Base-by-base conservation (phyloP, 176 grass and related monocot species). In the Sorghum bicolor region DNA sequence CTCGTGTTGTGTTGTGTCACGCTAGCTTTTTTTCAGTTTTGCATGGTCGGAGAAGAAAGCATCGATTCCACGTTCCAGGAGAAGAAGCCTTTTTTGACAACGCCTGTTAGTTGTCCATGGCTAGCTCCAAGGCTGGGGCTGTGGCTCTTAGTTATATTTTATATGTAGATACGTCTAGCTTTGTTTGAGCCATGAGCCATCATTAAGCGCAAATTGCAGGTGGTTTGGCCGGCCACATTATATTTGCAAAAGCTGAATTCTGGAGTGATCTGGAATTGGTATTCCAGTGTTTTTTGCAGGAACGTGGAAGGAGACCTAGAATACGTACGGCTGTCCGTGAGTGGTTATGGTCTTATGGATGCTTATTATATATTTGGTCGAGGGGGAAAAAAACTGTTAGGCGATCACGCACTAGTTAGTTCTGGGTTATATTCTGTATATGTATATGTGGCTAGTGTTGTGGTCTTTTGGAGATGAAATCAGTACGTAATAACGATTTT, bases 21-120 rank as follows among this genome's bases (percentile, higher is more conserved):
- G 53, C 53, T 45, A 45, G 43, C 13, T 52, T 55, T 57, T 32
- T 30, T 50, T 78, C 58, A 13, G 45, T 24, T 34, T 80, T 58
- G 62, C 77, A 83, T 86, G 74, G 43, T 45, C 43, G 43, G 58
- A 14, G 25, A 83, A 67, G 80, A 52, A 90, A 86, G 74, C 88
- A 90, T 90, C 60, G 78, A 86, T 90, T 79, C 80, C 11, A 44
- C 53, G 24, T 40, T 5, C 36, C 33, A 70, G 19, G 66, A 62
- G 66, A 6, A 14, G 38, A 6, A 24, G 43, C 26, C 26, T 47
- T 86, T 86, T 82, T 82, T 45, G 78, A 72, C 83, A 64, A 40
- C 33, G 65, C 78, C 77, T 76, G 24, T 26, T 48, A 32, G 65
- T 70, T 89, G 83, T 86, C 65, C 65, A 52, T 17, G 5, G 4